These are phyloP conservation scores for Breviolum minutum DNA, from an alignment of 73 alveolate genomes.

Conservation along the genomic window DNA sequence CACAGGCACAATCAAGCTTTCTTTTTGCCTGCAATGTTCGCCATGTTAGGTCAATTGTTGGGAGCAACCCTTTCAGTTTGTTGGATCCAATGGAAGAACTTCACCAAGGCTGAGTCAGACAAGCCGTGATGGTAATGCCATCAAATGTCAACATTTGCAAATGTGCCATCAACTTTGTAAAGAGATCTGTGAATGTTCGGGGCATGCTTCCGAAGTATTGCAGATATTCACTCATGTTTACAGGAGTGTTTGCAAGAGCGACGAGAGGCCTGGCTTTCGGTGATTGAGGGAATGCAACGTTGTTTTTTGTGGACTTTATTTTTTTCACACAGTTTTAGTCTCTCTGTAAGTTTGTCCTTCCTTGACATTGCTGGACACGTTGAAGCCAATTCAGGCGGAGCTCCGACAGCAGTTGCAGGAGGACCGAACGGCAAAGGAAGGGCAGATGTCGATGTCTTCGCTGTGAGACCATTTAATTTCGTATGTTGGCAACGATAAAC, in stretches of 20 bases:
- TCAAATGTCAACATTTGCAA: background rate
- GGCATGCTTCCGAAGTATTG: background rate
- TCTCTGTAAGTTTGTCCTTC: too few species aligned
- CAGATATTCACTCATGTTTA: background rate
- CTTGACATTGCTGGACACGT: too few species aligned
- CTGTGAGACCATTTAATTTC: too few species aligned
- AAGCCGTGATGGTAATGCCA: too few species aligned
- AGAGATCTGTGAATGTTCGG: background rate
- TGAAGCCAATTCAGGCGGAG: too few species aligned
- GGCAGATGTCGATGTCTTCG: too few species aligned
- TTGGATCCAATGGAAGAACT: conserved; percentile 31
- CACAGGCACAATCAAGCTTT: background rate
- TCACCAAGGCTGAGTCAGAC: conserved; percentile 17
- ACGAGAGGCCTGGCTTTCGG: conserved; percentile 9
- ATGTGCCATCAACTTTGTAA: background rate
- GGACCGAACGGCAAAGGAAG: too few species aligned
- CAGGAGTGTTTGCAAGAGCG: conserved; percentile 22
- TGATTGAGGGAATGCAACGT: too few species aligned
- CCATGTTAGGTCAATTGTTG: conserved; percentile 17
- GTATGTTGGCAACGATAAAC: too few species aligned
- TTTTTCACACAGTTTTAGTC: too few species aligned
- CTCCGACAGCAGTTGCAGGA: too few species aligned
- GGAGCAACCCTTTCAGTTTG: conserved; percentile 56
- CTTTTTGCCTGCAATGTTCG: background rate
- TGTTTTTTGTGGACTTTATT: too few species aligned